A percentile compares a stretch with the other conserved stretches of the same genome.
Evolutionary conservation across 2,329 filamentous ascomycete genomes (phyloP).

Genomic region (Fusarium multiceps): DNA sequence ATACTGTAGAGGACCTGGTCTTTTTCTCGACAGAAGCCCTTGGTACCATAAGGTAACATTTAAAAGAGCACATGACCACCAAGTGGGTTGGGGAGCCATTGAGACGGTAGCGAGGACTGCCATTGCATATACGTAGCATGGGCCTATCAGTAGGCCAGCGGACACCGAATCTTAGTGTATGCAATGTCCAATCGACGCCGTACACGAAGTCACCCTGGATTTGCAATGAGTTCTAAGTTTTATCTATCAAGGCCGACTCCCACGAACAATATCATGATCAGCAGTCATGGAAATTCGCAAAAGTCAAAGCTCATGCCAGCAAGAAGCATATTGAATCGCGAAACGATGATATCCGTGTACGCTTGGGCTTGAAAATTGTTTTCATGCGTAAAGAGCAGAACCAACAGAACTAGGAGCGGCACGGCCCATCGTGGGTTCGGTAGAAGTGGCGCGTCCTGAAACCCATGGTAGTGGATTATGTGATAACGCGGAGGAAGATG

Average conservation of each 20-base stretch:
- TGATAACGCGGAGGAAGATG: neutral
- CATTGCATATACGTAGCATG: neutral
- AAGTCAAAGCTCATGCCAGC: neutral
- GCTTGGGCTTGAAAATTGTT: neutral
- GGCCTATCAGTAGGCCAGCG: neutral
- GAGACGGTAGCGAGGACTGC: no score
- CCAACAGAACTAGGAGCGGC: neutral
- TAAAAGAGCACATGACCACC: no score
- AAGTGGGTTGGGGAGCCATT: no score
- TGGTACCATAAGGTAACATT: neutral
- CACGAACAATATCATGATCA: neutral
- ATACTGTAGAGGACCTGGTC: rapidly evolving
- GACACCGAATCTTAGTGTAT: neutral
- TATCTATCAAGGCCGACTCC: no score
- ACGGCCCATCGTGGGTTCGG: neutral
- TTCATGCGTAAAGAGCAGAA: neutral
- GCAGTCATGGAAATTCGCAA: neutral
- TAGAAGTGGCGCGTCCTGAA: neutral
- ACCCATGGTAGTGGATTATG: neutral
- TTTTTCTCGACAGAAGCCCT: rapidly evolving
- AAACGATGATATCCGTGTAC: neutral
- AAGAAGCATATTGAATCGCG: neutral
- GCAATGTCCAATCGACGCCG: neutral
- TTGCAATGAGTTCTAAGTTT: no score
- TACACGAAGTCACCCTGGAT: neutral